A percentile compares a stretch with the other conserved stretches of the same genome.
These are phyloP conservation scores for Candida mesenterica DNA, from an alignment of 1,139 yeast species.

Conservation along the genomic window DNA sequence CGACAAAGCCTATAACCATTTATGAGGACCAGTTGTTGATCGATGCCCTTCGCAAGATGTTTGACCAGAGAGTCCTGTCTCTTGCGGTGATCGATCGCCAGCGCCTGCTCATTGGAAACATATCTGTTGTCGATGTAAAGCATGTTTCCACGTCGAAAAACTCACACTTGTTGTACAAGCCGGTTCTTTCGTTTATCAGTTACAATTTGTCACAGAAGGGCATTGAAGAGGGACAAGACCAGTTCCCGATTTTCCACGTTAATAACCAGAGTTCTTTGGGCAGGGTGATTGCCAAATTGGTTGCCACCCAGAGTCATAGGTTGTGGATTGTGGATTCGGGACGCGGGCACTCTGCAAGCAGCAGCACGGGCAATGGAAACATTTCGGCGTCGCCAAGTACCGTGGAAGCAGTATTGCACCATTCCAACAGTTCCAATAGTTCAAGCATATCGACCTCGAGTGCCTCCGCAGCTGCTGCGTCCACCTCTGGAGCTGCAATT, in stretches of 20 bases:
- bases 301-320: constrained; percentile 92
- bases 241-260: constrained; percentile 94
- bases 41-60: constrained; percentile 86
- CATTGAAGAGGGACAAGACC: constrained; percentile 90
- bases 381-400: constrained; percentile 21
- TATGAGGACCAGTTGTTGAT: constrained; percentile 83
- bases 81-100: constrained; percentile 90
- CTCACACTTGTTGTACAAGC: constrained; percentile 72
- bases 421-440: constrained; percentile 5
- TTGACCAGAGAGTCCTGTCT: constrained; percentile 78
- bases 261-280: constrained; percentile 76
- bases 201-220: constrained; percentile 87
- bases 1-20: constrained; percentile 69
- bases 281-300: constrained; percentile 88
- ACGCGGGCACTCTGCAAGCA: constrained; percentile 14
- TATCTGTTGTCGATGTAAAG: constrained; percentile 89
- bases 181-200: constrained; percentile 84
- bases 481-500: constrained; percentile 6
- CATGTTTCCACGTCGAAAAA: constrained; percentile 83
- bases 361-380: constrained; percentile 8
- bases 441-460: constrained; percentile 1
- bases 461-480: not conserved
- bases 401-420: constrained; percentile 21
- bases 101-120: constrained; percentile 78
- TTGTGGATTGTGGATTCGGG: constrained; percentile 83